Percentiles rank a stretch among this genome's conserved stretches.
phyloP scores from a whole-genome alignment of 192 early-diverging fungal genomes.

The Coemansia sp. region DNA sequence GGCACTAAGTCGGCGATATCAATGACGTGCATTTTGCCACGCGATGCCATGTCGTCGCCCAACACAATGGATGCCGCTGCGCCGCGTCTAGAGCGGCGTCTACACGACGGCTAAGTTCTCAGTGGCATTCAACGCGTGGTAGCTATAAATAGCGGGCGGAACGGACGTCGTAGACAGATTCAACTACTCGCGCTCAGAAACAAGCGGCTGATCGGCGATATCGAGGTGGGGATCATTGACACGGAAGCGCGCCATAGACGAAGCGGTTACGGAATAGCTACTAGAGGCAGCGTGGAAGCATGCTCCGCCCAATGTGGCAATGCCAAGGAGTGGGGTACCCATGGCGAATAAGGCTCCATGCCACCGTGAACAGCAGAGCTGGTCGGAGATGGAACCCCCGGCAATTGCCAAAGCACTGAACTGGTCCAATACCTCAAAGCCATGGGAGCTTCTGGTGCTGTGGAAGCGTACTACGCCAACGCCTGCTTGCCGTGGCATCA shows the following conservation, averaged over 20 bases:
- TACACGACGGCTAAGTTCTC: conserved; percentile 81
- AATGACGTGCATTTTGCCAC: conserved; percentile 87
- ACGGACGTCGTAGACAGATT: conserved; percentile 53
- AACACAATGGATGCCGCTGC: conserved; percentile 83
- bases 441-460: conserved; percentile 33
- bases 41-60: conserved; percentile 87
- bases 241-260: conserved; percentile 62
- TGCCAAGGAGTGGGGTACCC: conserved; percentile 46
- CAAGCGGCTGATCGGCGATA: conserved; percentile 19
- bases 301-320: conserved; percentile 63
- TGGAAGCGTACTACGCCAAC: conserved; percentile 41
- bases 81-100: conserved; percentile 79
- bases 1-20: conserved; percentile 97
- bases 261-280: conserved; percentile 77
- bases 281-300: conserved; percentile 79
- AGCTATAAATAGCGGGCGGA: conserved; percentile 63
- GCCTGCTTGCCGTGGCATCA: conserved; percentile 16
- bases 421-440: conserved; percentile 44
- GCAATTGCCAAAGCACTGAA: conserved; percentile 38
- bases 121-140: conserved; percentile 74
- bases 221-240: conserved; percentile 72
- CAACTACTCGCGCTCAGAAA: conserved; percentile 34
- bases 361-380: conserved; percentile 23
- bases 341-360: conserved; percentile 44
- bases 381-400: conserved; percentile 16